phyloP scores from a whole-genome alignment of 805 yeast species.

The Saccharomyces mikatae region DNA sequence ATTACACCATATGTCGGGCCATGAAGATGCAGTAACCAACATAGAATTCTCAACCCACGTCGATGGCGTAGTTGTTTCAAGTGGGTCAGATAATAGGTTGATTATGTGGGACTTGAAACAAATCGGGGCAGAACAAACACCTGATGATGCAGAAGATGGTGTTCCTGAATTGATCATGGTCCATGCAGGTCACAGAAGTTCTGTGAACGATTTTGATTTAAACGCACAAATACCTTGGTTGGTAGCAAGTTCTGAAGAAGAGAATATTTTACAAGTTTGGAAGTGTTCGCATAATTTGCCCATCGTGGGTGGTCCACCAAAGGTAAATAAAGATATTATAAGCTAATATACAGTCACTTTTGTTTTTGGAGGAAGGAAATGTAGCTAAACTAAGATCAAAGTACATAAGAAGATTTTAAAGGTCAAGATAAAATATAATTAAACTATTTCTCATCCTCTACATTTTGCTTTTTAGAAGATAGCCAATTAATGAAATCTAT shows the following conservation, averaged over 20 bases:
- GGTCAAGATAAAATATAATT: not conserved
- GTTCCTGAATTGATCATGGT: constrained; percentile 82
- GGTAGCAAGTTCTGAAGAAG: constrained; percentile 47
- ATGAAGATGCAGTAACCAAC: constrained; percentile 60
- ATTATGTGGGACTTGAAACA: constrained; percentile 73
- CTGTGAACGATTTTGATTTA: constrained; percentile 65
- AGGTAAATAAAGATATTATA: not conserved
- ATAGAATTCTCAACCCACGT: constrained; percentile 70
- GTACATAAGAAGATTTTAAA: not conserved
- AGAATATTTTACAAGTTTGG: constrained; percentile 41
- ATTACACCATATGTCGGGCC: constrained; percentile 74
- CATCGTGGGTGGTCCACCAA: constrained; percentile 20
- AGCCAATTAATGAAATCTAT: constrained; percentile 79
- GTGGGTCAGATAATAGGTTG: constrained; percentile 68
- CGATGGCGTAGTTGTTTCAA: constrained; percentile 72
- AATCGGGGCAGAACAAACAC: constrained; percentile 78
- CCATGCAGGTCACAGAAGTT: constrained; percentile 86
- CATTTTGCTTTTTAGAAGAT: constrained; percentile 37
- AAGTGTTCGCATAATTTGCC: constrained; percentile 33
- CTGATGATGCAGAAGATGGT: constrained; percentile 87
- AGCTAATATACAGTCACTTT: not conserved
- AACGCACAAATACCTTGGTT: constrained; percentile 68
- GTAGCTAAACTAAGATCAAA: not conserved
- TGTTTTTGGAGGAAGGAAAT: not conserved
- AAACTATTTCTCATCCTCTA: not conserved